phyloP scores from a whole-genome alignment of 768 basidiomycete species.

The Tricholoma furcatifolium region DNA sequence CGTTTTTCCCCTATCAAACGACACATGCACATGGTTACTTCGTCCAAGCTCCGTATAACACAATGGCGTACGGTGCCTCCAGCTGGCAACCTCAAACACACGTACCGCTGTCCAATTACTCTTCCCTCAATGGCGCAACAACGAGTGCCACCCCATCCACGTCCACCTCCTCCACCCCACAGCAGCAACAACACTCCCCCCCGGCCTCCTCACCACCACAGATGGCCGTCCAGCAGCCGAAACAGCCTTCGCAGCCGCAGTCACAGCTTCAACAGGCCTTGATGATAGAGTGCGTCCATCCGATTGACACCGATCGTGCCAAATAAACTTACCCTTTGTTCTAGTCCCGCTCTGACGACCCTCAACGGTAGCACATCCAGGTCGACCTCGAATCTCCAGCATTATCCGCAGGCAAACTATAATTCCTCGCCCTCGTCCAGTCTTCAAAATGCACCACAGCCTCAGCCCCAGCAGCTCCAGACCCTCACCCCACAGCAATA shows the following conservation, averaged over 20 bases:
- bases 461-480: conserved; percentile 35
- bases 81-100: conserved; percentile 42
- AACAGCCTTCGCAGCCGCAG: conserved; percentile 24
- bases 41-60: conserved; percentile 47
- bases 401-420: conserved; percentile 43
- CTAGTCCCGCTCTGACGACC: conserved; percentile 60
- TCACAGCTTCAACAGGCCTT: conserved; percentile 38
- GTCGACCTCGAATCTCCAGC: conserved; percentile 34
- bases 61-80: conserved; percentile 54
- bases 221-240: conserved; percentile 25
- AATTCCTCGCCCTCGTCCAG: conserved; percentile 29
- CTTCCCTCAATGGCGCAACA: conserved; percentile 78
- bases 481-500: conserved; percentile 32
- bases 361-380: conserved; percentile 43
- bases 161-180: conserved; percentile 22
- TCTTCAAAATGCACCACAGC: background rate
- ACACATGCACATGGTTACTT: conserved; percentile 39
- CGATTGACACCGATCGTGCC: conserved; percentile 10
- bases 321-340: conserved; percentile 13
- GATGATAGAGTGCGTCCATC: conserved; percentile 66
- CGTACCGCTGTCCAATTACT: conserved; percentile 71
- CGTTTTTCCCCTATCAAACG: conserved; percentile 38
- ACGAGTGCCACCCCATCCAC: conserved; percentile 32
- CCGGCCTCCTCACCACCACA: conserved; percentile 21
- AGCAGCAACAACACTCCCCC: conserved; percentile 20